Evolutionary conservation across 1,284 basidiomycete genomes (phyloP).

Genomic region (Gomphus bonarii): DNA sequence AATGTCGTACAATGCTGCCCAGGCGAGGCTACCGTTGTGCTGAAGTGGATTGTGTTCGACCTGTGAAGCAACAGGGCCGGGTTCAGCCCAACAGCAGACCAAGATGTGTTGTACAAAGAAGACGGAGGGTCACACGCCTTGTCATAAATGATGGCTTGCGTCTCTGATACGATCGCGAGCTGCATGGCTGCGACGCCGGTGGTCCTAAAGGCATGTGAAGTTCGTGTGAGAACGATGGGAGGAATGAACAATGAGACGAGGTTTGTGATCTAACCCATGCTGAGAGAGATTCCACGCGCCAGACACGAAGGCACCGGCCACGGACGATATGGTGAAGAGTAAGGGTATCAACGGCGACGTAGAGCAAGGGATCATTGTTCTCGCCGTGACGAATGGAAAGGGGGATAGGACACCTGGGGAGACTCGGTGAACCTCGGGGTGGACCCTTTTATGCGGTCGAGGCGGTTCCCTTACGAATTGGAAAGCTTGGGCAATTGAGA

Average conservation of each 20-base stretch:
- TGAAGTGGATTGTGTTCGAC: conserved; percentile 10
- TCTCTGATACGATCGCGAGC: conserved; percentile 10
- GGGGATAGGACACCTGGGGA: too few species aligned
- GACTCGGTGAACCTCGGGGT: too few species aligned
- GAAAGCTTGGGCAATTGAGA: too few species aligned
- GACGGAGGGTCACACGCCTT: too few species aligned
- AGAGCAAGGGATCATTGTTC: not conserved
- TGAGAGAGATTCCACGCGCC: not conserved
- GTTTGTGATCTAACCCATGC: not conserved
- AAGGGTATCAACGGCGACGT: not conserved
- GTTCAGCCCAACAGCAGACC: too few species aligned
- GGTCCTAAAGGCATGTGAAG: not conserved
- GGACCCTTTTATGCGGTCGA: too few species aligned
- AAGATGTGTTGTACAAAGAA: too few species aligned
- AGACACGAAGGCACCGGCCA: not conserved
- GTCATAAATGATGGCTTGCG: conserved; percentile 18
- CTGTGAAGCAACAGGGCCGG: too few species aligned
- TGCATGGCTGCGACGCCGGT: not conserved
- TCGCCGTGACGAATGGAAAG: too few species aligned
- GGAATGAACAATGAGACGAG: too few species aligned
- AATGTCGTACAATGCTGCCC: conserved; percentile 68
- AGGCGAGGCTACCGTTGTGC: conserved; percentile 56
- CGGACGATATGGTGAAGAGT: not conserved
- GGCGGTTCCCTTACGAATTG: too few species aligned
- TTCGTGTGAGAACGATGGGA: not conserved